A percentile compares a stretch with the other conserved stretches of the same genome.
These are phyloP conservation scores for Lepidium sativum DNA, from an alignment of 345 rosid genomes.

Conservation along the genomic window DNA sequence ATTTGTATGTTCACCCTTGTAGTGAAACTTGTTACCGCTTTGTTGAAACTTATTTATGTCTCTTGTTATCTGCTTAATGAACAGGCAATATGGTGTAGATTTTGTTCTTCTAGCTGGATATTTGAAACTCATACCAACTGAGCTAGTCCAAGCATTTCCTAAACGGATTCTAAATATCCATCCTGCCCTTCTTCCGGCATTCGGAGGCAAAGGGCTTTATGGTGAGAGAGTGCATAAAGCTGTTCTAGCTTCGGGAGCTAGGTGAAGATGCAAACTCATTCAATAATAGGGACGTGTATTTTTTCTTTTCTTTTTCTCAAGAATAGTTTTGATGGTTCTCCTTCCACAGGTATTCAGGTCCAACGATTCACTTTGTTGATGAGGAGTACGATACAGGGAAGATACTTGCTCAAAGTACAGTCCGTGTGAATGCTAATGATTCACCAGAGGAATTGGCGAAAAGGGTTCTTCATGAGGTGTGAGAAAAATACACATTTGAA, in stretches of 20 bases:
- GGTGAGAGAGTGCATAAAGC: slow-evolving; percentile 89
- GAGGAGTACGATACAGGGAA: slow-evolving; percentile 79
- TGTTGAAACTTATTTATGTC: background rate
- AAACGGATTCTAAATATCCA: slow-evolving; percentile 67
- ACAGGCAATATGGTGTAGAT: slow-evolving; percentile 59
- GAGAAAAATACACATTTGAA: background rate
- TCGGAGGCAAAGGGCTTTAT: slow-evolving; percentile 87
- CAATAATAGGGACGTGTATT: background rate
- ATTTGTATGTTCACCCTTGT: background rate
- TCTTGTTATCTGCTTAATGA: background rate
- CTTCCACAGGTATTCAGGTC: slow-evolving; percentile 60
- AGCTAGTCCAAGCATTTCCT: slow-evolving; percentile 57
- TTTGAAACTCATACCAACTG: slow-evolving; percentile 60
- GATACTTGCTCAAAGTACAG: slow-evolving; percentile 82
- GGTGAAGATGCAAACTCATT: slow-evolving; percentile 29
- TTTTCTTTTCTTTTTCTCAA: background rate
- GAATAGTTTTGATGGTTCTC: background rate
- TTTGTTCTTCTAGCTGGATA: slow-evolving; percentile 79
- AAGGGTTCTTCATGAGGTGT: slow-evolving; percentile 72
- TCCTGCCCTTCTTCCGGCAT: slow-evolving; percentile 80
- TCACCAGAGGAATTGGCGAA: slow-evolving; percentile 65
- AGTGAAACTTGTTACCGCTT: background rate
- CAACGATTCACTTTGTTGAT: slow-evolving; percentile 90
- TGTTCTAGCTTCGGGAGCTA: slow-evolving; percentile 82
- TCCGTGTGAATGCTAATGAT: slow-evolving; percentile 58